Base-by-base conservation (phyloP, 495 filamentous ascomycete genomes). In the Tuber microsphaerosporum region DNA sequence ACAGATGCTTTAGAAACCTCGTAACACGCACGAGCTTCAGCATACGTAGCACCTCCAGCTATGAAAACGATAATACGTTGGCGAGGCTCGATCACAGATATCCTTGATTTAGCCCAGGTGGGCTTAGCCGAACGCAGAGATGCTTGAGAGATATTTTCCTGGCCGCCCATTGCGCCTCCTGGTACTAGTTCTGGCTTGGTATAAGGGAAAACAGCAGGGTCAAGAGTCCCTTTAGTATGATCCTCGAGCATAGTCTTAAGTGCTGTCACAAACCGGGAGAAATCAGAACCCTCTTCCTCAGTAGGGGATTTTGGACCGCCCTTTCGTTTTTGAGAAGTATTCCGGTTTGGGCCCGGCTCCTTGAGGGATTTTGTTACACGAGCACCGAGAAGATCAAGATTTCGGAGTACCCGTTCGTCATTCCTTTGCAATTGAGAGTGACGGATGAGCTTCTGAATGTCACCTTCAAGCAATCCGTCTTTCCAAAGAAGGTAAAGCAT, bases 21-120 rank as follows among this genome's bases (percentile, higher is more conserved):
- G 80, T 98, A 97, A 85, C 95, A 98, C 31, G 91, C 87, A 72
- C 96, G 89, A 10, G 92, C 86, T 85, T 99, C 95, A 1, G 92
- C 91, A 83, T 94, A 95, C 4, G 94, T 99, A 10, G 96, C 96
- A 61, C 95, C 95, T 48, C 96, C 95, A 31, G 95, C 94, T 89
- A 98, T 91, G 83, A 97, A 97, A 70, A 98, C 91, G 75, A 99
- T 92, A 69, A 98, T 89, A 65, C 95, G 91, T 84, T 99, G 95
- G 69, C 90, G 89, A 72, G 92, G 93, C 80, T 97, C 94, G 31
- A 91, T 88, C 16, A 89, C 88, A 22, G 91, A 87, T 41, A 90
- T 87, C 73, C 92, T 89, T 19, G 92, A 91, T 71, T 91, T 92
- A 12, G 95, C 95, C 95, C 95, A 99, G 16, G 94, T 95, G 10